phyloP scores from a whole-genome alignment of 768 basidiomycete genomes.

The Tulasnella sp. region DNA sequence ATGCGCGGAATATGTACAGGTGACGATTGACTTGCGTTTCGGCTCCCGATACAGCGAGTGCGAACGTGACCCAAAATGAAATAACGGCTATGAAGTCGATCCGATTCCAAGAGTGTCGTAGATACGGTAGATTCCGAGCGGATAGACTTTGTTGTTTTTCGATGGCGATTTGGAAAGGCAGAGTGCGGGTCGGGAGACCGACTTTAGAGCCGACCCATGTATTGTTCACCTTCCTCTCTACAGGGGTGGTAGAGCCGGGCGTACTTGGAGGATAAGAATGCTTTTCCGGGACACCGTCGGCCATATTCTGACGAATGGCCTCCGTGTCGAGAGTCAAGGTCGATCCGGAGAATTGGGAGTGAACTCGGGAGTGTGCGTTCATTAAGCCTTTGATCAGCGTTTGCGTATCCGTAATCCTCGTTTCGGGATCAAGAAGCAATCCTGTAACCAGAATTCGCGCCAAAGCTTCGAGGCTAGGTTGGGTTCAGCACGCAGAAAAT shows the following conservation, averaged over 20 bases:
- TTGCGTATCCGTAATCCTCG: not conserved
- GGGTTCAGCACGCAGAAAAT: too few species aligned
- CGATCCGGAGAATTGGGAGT: constrained; percentile 3
- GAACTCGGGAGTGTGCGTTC: not conserved
- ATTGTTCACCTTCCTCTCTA: too few species aligned
- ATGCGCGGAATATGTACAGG: constrained; percentile 75
- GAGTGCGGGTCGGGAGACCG: constrained; percentile 20
- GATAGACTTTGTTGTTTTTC: constrained; percentile 24
- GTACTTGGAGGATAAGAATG: constrained; percentile 37
- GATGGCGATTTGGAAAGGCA: constrained; percentile 31
- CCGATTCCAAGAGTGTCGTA: constrained; percentile 85
- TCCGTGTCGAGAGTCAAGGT: constrained; percentile 37
- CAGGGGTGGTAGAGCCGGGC: not conserved
- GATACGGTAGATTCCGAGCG: constrained; percentile 51
- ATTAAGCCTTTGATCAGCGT: not conserved
- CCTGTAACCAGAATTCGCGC: constrained; percentile 86
- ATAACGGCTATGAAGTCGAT: constrained; percentile 80
- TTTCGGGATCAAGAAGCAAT: constrained; percentile 72
- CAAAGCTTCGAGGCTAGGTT: constrained; percentile 59
- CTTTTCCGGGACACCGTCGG: constrained; percentile 29
- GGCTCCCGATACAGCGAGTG: constrained; percentile 48
- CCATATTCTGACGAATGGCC: constrained; percentile 48
- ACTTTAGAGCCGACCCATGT: constrained; percentile 5
- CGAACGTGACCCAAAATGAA: constrained; percentile 78
- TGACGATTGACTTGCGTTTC: constrained; percentile 54